Conservation (phyloP, 2,329 filamentous ascomycete genomes). For the Scleromitrula shiraiana region DNA sequence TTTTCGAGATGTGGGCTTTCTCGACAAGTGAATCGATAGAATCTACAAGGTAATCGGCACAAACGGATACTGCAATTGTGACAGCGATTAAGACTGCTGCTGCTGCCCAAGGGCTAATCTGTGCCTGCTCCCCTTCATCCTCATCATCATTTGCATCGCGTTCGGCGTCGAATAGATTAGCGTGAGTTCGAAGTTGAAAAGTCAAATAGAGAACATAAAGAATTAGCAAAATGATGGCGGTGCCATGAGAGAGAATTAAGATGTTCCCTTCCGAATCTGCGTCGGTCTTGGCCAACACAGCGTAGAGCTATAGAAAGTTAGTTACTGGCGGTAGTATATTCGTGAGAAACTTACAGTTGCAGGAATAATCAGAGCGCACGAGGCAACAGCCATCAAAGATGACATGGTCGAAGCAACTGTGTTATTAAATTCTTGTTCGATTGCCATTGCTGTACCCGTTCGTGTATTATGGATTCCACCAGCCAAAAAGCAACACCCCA, state of each 20-base stretch:
- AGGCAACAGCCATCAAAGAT: conserved; percentile 63
- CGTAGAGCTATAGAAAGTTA: conserved; percentile 46
- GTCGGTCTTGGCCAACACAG: conserved; percentile 45
- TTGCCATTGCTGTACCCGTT: conserved; percentile 16
- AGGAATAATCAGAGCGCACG: conserved; percentile 71
- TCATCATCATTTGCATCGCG: conserved; percentile 16
- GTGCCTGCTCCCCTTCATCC: conserved; percentile 7
- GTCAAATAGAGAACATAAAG: conserved; percentile 70
- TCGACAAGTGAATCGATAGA: conserved; percentile 66
- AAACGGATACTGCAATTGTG: conserved; percentile 62
- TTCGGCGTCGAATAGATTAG: conserved; percentile 59
- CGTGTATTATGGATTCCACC: conserved; percentile 54
- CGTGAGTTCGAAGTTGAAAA: conserved; percentile 71
- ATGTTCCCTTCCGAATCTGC: conserved; percentile 47
- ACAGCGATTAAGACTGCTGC: conserved; percentile 52
- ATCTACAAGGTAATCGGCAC: conserved; percentile 68
- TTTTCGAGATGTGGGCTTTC: conserved; percentile 63
- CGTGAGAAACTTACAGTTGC: conserved; percentile 45
- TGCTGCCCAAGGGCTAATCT: conserved; percentile 12
- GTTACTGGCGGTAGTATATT: neutral
- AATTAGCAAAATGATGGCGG: conserved; percentile 63
- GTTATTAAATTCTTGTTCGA: conserved; percentile 66
- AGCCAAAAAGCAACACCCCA: conserved; percentile 73
- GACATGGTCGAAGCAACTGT: conserved; percentile 74
- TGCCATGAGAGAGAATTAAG: conserved; percentile 65